Conservation (phyloP, 768 basidiomycete species). For the Galerina marginata region DNA sequence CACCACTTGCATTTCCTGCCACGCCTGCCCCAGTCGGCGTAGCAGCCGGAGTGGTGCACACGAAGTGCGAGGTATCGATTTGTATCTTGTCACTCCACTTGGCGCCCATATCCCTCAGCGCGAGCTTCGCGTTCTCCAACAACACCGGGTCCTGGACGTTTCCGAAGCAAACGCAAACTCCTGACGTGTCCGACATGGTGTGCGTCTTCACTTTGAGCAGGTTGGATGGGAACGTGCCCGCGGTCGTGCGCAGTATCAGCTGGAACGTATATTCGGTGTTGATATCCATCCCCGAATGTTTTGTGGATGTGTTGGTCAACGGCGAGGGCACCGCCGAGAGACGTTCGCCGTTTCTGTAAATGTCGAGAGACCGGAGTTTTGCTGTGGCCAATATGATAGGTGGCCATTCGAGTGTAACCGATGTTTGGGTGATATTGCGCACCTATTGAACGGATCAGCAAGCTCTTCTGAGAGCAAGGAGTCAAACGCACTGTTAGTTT, state of each 20-base stretch:
- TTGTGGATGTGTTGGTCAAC: constrained; percentile 83
- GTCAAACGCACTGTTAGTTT: constrained; percentile 65
- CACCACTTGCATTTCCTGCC: constrained; percentile 54
- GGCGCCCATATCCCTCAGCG: constrained; percentile 84
- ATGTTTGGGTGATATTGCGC: constrained; percentile 95
- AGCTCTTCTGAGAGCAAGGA: background rate
- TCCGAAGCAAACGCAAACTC: constrained; percentile 94
- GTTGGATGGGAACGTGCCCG: constrained; percentile 90
- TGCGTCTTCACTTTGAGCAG: constrained; percentile 85
- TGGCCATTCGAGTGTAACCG: constrained; percentile 96
- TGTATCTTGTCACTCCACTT: constrained; percentile 93
- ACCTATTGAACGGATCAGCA: constrained; percentile 50
- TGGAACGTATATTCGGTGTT: constrained; percentile 93
- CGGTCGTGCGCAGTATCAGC: constrained; percentile 89
- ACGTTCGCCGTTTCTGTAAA: constrained; percentile 90
- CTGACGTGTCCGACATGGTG: constrained; percentile 94
- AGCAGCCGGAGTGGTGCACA: constrained; percentile 88
- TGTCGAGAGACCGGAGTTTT: constrained; percentile 86
- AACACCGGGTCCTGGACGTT: constrained; percentile 78
- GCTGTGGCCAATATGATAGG: constrained; percentile 82
- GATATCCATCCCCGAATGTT: constrained; percentile 81
- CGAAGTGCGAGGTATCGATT: constrained; percentile 98
- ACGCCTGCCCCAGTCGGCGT: constrained; percentile 63
- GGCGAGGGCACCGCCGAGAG: constrained; percentile 87
- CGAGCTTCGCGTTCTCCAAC: constrained; percentile 81